A percentile compares a stretch with the other conserved stretches of the same genome.
Evolutionary conservation across 148 eudicot species (phyloP).

Genomic region (Linanthus parryae): DNA sequence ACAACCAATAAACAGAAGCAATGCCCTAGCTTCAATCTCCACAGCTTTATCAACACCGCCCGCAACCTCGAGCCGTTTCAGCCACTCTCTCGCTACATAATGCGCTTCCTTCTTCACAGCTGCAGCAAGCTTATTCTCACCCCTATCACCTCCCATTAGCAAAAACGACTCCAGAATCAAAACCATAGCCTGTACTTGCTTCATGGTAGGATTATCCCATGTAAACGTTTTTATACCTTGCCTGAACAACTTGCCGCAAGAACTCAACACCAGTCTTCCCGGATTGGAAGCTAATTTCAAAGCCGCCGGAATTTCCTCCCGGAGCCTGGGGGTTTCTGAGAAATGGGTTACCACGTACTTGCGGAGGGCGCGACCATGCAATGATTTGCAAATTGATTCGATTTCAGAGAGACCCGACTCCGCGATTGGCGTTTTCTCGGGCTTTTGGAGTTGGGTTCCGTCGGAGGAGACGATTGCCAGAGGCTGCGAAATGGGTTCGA

Average conservation of each 20-base stretch:
- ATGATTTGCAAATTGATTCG: no score
- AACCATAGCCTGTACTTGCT: no score
- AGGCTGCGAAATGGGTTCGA: no score
- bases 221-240: neutral
- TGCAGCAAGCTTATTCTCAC: neutral
- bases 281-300: neutral
- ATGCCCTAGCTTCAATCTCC: conserved; percentile 10
- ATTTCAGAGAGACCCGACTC: no score
- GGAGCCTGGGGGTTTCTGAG: no score
- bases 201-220: neutral
- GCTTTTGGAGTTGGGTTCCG: no score
- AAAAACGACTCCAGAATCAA: neutral
- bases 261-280: neutral
- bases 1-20: conserved; percentile 10
- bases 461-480: no score
- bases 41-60: neutral
- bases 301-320: neutral
- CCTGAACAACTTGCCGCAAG: neutral
- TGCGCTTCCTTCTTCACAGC: neutral
- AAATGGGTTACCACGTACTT: no score
- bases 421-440: no score
- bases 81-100: neutral
- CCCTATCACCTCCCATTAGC: neutral
- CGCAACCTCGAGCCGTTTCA: neutral
- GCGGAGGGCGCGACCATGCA: no score